These are phyloP conservation scores for Myxozyma kluyveri DNA, from an alignment of 805 yeast genomes.

Conservation along the genomic window DNA sequence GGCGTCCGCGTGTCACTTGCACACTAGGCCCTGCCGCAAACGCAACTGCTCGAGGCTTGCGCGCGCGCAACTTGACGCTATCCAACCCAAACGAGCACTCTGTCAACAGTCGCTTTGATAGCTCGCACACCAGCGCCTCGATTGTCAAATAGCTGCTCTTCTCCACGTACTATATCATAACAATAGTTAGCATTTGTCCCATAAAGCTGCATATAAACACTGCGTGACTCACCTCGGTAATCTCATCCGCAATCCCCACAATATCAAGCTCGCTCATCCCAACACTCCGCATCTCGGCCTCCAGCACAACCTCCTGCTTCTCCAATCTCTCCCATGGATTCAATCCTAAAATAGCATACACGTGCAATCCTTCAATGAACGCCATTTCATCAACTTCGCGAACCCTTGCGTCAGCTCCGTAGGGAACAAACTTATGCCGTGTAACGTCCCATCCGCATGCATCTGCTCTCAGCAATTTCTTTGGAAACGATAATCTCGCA, in stretches of 20 bases:
- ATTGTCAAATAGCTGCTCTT: conserved; percentile 83
- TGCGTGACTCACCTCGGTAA: conserved; percentile 50
- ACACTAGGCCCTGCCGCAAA: conserved; percentile 91
- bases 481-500: conserved; percentile 46
- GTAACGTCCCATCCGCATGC: conserved; percentile 45
- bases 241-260: conserved; percentile 44
- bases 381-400: conserved; percentile 35
- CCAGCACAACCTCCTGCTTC: conserved; percentile 69
- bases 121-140: conserved; percentile 79
- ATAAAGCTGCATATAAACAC: neutral
- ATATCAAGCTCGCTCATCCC: conserved; percentile 12
- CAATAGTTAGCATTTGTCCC: neutral
- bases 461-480: conserved; percentile 60
- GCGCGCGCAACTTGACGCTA: conserved; percentile 57
- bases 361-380: conserved; percentile 50
- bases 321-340: conserved; percentile 84
- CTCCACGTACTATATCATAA: conserved; percentile 55
- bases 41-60: conserved; percentile 85
- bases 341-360: conserved; percentile 85
- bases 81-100: conserved; percentile 39
- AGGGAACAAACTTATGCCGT: conserved; percentile 35
- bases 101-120: conserved; percentile 57
- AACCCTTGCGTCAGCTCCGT: conserved; percentile 17
- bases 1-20: conserved; percentile 51
- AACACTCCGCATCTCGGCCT: conserved; percentile 49